phyloP scores from a whole-genome alignment of 805 yeast genomes.

The Saccharomycopsis oosterbeekiorum region DNA sequence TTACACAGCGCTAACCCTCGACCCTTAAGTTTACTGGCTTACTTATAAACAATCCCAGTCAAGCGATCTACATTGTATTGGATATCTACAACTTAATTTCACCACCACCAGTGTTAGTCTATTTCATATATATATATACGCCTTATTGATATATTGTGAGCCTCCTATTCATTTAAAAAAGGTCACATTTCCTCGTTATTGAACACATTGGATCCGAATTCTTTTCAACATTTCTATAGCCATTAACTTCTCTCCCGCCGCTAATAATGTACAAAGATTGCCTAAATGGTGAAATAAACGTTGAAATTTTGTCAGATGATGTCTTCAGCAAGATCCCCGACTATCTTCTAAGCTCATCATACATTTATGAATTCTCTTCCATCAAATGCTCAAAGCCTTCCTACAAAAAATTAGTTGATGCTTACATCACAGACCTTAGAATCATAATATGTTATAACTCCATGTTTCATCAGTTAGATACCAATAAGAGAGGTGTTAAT shows the following conservation, averaged over 20 bases:
- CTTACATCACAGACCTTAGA: not conserved
- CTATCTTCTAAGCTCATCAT: not conserved
- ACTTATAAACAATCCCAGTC: too few relatives aligned
- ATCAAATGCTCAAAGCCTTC: not conserved
- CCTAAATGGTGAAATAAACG: not conserved
- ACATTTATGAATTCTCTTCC: not conserved
- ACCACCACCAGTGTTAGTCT: too few relatives aligned
- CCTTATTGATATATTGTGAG: too few relatives aligned
- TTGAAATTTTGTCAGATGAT: not conserved
- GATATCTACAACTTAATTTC: too few relatives aligned
- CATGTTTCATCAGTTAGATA: not conserved
- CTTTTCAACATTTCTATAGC: too few relatives aligned
- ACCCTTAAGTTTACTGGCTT: too few relatives aligned
- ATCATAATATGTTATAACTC: not conserved
- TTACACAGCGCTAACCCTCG: too few relatives aligned
- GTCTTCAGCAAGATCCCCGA: not conserved
- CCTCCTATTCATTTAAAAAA: too few relatives aligned
- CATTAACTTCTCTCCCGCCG: not conserved
- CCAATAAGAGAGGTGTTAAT: not conserved
- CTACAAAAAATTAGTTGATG: not conserved
- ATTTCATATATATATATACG: too few relatives aligned
- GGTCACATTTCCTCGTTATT: too few relatives aligned
- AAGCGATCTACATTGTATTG: too few relatives aligned
- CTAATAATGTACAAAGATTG: not conserved
- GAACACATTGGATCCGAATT: too few relatives aligned